Base-by-base conservation (phyloP, 2,329 filamentous ascomycete genomes). In the Knufia fluminis region DNA sequence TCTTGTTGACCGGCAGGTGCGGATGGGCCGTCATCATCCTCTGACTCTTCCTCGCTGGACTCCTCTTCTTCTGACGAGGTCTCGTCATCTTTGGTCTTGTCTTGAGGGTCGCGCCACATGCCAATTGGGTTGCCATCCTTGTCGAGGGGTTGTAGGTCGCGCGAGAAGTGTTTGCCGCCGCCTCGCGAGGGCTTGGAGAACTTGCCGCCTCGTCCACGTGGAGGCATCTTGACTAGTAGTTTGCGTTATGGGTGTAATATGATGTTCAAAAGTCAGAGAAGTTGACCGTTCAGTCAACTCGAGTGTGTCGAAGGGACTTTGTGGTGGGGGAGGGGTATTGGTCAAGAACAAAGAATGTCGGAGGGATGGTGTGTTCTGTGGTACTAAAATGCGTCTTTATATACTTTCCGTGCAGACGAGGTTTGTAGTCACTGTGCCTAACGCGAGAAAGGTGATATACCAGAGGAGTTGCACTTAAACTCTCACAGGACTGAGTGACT, bases 91-190 rank as follows among this genome's bases (percentile, higher is more conserved):
- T 28, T 12, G 6, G 6, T 28, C 20, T 55, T 50, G 23, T 51
- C 52, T 40, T 33, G 41, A 45, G 54, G 48, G 40, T 60, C 56
- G 64, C 78, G 82, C 86, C 91, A 95, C 78, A 95, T 91, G 74
- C 85, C 83, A 55, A 91, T 75, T 59, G 87, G 82, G 63, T 92
- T 92, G 60, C 91, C 92, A 64, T 97, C 86, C 59, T 82, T 83
- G 63, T 96, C 90, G 62, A 92, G 72, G 17, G 90, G 90, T 67
- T 86, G 83, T 41, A 97, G 81, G 66, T 96, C 83, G 58, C 88
- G 85, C 58, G 90, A 96, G 73, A 94, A 98, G 64, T 94, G 84
- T 71, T 96, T 95, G 63, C 92, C 92, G 55, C 90, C 90, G 77
- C 91, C 91, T 71, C 91, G 79, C 60, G 87, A 89, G 59, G 85